Evolutionary conservation across 2,329 filamentous ascomycete genomes (phyloP), one percentile per base, ranked within the genome.

Genomic region (Botrytis paeoniae): DNA sequence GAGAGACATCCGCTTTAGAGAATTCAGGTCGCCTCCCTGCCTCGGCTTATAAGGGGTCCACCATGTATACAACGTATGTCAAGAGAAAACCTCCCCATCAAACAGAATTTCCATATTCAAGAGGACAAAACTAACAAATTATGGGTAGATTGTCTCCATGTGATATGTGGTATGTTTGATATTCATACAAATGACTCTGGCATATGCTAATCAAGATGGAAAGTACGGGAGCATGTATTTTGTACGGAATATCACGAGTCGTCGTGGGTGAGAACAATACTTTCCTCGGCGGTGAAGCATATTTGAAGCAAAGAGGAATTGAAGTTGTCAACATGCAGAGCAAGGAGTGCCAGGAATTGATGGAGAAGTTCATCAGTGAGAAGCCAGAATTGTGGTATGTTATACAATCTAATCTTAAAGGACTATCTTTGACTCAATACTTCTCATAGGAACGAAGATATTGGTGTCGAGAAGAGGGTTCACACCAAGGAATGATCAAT

Each of bases 191-290:
- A 68, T n/a, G 39, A 48, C 29, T 45, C 37, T 16, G 25, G 60
- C n/a, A 7, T 43, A 22, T 71, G n/a, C 64, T 73, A 73, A 64
- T 65, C 60, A 48, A n/a, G 18, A 9, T 29, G 41, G 18, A 57
- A 32, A 79, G 84, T 82, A 93, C 92, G 6, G 92, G 92, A 14
- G 91, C 92, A 4, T 94, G 92, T 78, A 84, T 95, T 74, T 85
- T 94, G 74, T 95, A 94, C 85, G 91, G 91, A 78, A 87, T 95
- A 73, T 85, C 87, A 64, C 87, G 92, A 35, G 91, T 94, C 4
- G 92, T 95, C 43, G 88, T 95, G 77, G 92, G 91, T 65, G 92
- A 95, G 84, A 94, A 94, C 82, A 88, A 88, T 79, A 94, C 87
- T 32, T 94, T 93, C 77, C 80, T 93, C n/a, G 72, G 72, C 7